Percentiles rank a stretch among this genome's conserved stretches.
Conservation (phyloP, 352 stramenopile genomes). For the Pythium pyrilobum region DNA sequence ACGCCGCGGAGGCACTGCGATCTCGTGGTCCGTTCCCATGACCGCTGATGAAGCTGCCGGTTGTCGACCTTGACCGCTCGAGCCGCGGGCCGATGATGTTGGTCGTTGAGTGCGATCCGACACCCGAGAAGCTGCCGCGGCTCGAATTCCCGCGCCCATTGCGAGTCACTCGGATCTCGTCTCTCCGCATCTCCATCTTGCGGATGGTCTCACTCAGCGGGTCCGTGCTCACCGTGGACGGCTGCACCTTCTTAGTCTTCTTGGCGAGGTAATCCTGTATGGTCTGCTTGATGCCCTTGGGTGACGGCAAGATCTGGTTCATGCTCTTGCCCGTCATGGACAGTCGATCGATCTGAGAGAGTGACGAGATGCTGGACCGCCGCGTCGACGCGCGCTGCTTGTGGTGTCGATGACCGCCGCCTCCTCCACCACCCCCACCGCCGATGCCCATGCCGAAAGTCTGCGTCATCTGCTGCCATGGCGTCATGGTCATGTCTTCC, state of each 20-base stretch:
- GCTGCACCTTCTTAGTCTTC: conserved; percentile 67
- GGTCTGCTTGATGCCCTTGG: conserved; percentile 53
- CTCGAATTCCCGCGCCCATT: not conserved
- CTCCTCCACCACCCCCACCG: conserved; percentile 38
- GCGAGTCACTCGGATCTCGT: conserved; percentile 8
- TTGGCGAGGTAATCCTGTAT: conserved; percentile 58
- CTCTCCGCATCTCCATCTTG: conserved; percentile 19
- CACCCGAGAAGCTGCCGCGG: not conserved
- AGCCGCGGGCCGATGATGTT: not conserved
- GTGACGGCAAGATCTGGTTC: conserved; percentile 41
- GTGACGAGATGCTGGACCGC: conserved; percentile 54
- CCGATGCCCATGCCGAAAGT: conserved; percentile 68
- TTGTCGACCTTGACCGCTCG: conserved; percentile 13
- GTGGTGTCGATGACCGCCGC: conserved; percentile 6
- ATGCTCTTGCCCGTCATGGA: conserved; percentile 49
- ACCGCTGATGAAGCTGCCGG: conserved; percentile 7
- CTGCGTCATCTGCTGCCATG: conserved; percentile 83
- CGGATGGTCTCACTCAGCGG: conserved; percentile 19
- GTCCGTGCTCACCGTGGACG: conserved; percentile 21
- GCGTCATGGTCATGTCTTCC: conserved; percentile 72
- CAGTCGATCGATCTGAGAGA: conserved; percentile 57
- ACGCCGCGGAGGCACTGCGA: conserved; percentile 10
- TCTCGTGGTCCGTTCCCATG: not conserved
- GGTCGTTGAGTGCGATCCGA: not conserved
- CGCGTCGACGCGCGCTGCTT: conserved; percentile 26